Percentiles rank a stretch among this genome's conserved stretches.
Evolutionary conservation across 768 basidiomycete genomes (phyloP).

Genomic region (Hemileccinum impolitum): DNA sequence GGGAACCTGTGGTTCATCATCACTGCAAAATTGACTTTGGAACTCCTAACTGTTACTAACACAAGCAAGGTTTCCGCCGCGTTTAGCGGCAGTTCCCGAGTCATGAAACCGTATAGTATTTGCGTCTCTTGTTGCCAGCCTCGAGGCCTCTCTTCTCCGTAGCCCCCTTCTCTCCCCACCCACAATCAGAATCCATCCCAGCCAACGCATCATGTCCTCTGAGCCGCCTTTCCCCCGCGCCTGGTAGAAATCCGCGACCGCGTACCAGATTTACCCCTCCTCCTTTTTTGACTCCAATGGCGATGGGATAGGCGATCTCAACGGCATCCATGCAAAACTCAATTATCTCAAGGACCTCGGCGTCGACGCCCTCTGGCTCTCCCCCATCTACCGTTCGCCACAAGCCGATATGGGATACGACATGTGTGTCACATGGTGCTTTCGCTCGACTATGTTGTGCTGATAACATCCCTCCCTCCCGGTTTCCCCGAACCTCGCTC

Average conservation of each 20-base stretch:
- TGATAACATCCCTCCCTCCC: background rate
- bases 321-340: conserved; percentile 59
- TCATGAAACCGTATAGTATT: conserved; percentile 7
- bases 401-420: conserved; percentile 74
- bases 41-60: too few relatives aligned
- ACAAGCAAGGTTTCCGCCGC: too few relatives aligned
- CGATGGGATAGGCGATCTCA: conserved; percentile 67
- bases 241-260: conserved; percentile 58
- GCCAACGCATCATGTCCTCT: conserved; percentile 6
- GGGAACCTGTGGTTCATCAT: too few relatives aligned
- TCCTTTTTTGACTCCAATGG: conserved; percentile 73
- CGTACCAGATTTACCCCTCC: conserved; percentile 71
- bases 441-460: background rate
- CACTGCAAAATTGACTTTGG: too few relatives aligned
- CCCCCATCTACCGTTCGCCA: conserved; percentile 59
- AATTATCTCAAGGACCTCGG: conserved; percentile 69
- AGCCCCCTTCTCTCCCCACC: conserved; percentile 5
- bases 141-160: conserved; percentile 20
- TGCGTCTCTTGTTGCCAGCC: conserved; percentile 7
- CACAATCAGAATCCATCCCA: conserved; percentile 1
- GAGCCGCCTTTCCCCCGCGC: conserved; percentile 24
- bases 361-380: conserved; percentile 64
- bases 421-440: conserved; percentile 39
- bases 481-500: too few relatives aligned
- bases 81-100: too few relatives aligned